A percentile compares a stretch with the other conserved stretches of the same genome.
Conservation (phyloP, 1,139 yeast genomes). For the Arxiozyma heterogenica region DNA sequence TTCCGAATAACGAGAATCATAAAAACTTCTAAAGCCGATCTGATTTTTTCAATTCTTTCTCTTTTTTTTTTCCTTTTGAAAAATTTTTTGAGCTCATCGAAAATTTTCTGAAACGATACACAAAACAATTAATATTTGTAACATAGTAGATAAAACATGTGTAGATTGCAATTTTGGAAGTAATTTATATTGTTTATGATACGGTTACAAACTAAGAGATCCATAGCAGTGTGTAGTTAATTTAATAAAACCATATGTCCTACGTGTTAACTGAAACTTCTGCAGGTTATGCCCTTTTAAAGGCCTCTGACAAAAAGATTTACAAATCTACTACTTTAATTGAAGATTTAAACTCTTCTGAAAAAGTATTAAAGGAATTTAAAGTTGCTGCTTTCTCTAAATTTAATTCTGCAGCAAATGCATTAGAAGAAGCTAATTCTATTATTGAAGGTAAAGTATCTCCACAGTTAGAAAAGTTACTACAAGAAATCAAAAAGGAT, state of each 20-base stretch:
- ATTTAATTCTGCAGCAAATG: slow-evolving; percentile 89
- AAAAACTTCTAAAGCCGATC: neutral
- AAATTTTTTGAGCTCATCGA: slow-evolving; percentile 27
- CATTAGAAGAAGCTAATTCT: slow-evolving; percentile 90
- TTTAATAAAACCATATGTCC: slow-evolving; percentile 46
- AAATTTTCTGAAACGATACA: slow-evolving; percentile 13
- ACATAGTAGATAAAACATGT: neutral
- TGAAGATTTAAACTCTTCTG: slow-evolving; percentile 74
- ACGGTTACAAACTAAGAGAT: neutral
- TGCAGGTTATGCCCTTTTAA: slow-evolving; percentile 95
- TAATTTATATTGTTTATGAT: neutral
- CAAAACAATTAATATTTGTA: neutral
- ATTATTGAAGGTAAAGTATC: slow-evolving; percentile 91
- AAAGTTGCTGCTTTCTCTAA: slow-evolving; percentile 93
- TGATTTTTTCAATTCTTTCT: neutral
- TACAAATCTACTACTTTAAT: slow-evolving; percentile 71
- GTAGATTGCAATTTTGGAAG: neutral
- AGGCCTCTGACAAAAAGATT: slow-evolving; percentile 95
- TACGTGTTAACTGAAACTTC: slow-evolving; percentile 95
- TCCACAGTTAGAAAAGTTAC: slow-evolving; percentile 64
- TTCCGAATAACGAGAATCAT: neutral
- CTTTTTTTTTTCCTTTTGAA: neutral
- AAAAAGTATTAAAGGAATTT: slow-evolving; percentile 67
- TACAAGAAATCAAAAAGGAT: slow-evolving; percentile 75
- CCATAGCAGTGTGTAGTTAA: neutral